Evolutionary conservation across 2,329 filamentous ascomycete species (phyloP), one percentile per base, ranked within the genome.

Genomic region (Exophiala aquamarina): DNA sequence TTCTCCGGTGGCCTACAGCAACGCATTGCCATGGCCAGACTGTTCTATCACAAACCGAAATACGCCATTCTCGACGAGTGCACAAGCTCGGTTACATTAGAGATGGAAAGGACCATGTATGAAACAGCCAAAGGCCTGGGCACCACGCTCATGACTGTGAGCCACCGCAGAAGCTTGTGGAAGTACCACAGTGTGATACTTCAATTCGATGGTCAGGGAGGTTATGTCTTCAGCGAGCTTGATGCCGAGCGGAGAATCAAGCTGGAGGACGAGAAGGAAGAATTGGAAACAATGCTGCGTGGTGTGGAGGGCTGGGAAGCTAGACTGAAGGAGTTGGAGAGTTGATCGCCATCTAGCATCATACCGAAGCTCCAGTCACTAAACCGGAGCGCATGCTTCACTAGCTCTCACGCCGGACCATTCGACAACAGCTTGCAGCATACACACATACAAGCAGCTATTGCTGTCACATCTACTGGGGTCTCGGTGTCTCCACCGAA

Each of bases 1-100:
- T 79, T 98, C 20, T 95, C 89, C 1, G 89, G 89, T 10, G 93
- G 93, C 5, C 76, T 96, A 15, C 93, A 98, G 71, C 93, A 98
- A 72, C 86, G 93, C 42, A 88, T 98, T 17, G 93, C 93, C 50
- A 97, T 97, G 89, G 93, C 93, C 1, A 79, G 93, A 0, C 78
- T 95, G 14, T 96, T 96, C 70, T 97, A 97, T 69, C 92, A 97
- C 70, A 78, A 83, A 8, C 92, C 92, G 0, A 85, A 87, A 59
- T 97, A 95, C 66, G 93, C 93, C 9, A 98, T 98, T 58, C 75
- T 98, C 29, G 93, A 98, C 66, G 93, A 98, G 71, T 98, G 93
- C 69, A 98, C 93, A 5, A 91, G 86, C 47, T 89, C 84, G 42
- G 89, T 98, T n/a, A 96, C 94, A 13, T 78, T 96, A 20, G 92